These are phyloP conservation scores for Aureobasidium leucospermi DNA, from an alignment of 2,329 filamentous ascomycete genomes.

Conservation along the genomic window DNA sequence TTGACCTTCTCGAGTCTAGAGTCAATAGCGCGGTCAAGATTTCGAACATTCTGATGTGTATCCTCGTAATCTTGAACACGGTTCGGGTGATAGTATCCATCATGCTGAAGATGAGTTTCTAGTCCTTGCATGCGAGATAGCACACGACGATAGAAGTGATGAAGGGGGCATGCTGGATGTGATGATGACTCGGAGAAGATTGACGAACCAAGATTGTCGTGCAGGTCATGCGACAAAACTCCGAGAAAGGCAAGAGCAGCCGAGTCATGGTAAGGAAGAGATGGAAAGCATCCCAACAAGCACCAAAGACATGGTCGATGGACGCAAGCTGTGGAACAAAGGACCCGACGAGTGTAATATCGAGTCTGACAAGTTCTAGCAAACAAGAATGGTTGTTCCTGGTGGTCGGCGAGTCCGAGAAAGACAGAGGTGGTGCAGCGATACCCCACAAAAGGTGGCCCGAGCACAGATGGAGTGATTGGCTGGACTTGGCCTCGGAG, in stretches of 20 bases:
- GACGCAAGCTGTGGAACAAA: too few species aligned
- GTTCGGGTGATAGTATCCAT: too few species aligned
- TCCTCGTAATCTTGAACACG: too few species aligned
- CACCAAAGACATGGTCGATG: too few species aligned
- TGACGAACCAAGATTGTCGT: not conserved
- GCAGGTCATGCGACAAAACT: not conserved
- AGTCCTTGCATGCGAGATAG: too few species aligned
- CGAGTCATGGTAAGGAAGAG: not conserved
- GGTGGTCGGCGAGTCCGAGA: not conserved
- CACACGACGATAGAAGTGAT: not conserved
- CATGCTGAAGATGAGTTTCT: too few species aligned
- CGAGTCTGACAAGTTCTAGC: not conserved
- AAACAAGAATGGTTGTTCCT: not conserved
- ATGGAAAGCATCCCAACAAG: not conserved
- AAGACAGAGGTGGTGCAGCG: too few species aligned
- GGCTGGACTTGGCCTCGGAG: conserved; percentile 1
- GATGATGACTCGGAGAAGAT: not conserved
- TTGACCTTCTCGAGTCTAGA: too few species aligned
- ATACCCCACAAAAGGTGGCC: not conserved
- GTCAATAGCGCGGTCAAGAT: too few species aligned
- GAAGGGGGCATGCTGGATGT: not conserved
- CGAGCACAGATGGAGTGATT: not conserved
- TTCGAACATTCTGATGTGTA: too few species aligned
- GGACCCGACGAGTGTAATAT: too few species aligned
- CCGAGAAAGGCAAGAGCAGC: not conserved